Evolutionary conservation across 2,329 filamentous ascomycete genomes (phyloP).

Genomic region (Nannizziopsis arthrosporioides): DNA sequence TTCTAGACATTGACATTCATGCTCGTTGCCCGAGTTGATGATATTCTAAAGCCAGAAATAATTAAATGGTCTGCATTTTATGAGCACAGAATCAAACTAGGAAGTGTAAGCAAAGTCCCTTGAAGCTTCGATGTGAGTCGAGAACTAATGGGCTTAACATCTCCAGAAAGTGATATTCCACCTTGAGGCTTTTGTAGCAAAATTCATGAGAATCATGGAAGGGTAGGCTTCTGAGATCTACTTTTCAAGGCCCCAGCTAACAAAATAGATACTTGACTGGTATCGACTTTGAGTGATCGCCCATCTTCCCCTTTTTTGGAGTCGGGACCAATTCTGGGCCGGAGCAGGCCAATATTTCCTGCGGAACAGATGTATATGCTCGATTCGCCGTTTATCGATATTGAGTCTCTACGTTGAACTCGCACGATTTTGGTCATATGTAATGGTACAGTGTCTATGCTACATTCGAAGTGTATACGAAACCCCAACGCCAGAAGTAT

Average conservation of each 20-base stretch:
- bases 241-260: background rate
- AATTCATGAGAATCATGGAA: slow-evolving; percentile 94
- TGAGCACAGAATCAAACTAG: slow-evolving; percentile 84
- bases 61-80: slow-evolving; percentile 96
- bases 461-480: too few relatives aligned
- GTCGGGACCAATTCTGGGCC: background rate
- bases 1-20: slow-evolving; percentile 74
- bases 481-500: slow-evolving; percentile 1
- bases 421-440: background rate
- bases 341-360: too few relatives aligned
- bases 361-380: too few relatives aligned
- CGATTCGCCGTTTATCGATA: too few relatives aligned
- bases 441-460: background rate
- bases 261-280: slow-evolving; percentile 16
- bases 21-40: slow-evolving; percentile 74
- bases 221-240: slow-evolving; percentile 50
- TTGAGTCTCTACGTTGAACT: too few relatives aligned
- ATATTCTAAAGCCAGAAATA: slow-evolving; percentile 78
- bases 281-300: slow-evolving; percentile 13
- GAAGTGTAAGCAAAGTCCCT: slow-evolving; percentile 41
- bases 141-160: background rate
- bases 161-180: slow-evolving; percentile 85
- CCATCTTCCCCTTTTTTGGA: background rate
- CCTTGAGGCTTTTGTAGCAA: slow-evolving; percentile 93
- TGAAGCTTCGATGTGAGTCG: background rate